A percentile compares a stretch with the other conserved stretches of the same genome.
Evolutionary conservation across 495 filamentous ascomycete genomes (phyloP).

Genomic region (Aspergillus egyptiacus): DNA sequence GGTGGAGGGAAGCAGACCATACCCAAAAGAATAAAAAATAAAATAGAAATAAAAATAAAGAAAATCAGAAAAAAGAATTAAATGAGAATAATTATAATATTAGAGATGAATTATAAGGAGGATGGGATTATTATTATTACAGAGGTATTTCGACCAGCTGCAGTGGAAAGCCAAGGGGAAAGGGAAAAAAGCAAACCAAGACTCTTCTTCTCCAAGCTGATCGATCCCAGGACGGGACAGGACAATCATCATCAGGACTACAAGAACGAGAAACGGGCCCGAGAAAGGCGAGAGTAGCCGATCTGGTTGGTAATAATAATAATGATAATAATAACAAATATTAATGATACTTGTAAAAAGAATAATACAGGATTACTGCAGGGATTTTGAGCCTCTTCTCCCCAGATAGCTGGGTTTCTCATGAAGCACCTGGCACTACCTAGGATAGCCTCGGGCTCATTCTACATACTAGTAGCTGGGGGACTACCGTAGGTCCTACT

Average conservation of each 20-base stretch:
- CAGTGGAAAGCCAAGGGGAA: too few relatives aligned
- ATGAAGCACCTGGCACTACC: too few relatives aligned
- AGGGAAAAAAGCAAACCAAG: slow-evolving; percentile 16
- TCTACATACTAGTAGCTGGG: too few relatives aligned
- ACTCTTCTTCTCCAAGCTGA: too few relatives aligned
- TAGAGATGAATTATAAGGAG: slow-evolving; percentile 1
- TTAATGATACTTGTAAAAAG: too few relatives aligned
- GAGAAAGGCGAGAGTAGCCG: slow-evolving; percentile 8
- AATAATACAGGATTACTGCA: background rate
- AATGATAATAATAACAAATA: too few relatives aligned
- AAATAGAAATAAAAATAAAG: slow-evolving; percentile 9
- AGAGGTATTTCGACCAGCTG: slow-evolving; percentile 1
- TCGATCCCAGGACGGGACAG: too few relatives aligned
- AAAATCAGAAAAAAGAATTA: slow-evolving; percentile 13
- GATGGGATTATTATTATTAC: slow-evolving; percentile 10
- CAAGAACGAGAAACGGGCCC: slow-evolving; percentile 3
- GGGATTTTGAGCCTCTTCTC: slow-evolving; percentile 17
- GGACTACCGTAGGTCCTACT: too few relatives aligned
- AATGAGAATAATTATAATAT: slow-evolving; percentile 5
- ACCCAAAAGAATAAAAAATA: background rate
- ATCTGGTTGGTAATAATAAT: too few relatives aligned
- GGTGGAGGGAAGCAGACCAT: slow-evolving; percentile 1
- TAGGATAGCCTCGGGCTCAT: too few relatives aligned
- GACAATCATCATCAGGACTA: background rate
- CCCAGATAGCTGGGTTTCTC: too few relatives aligned